These are phyloP conservation scores for Xanthoceras sorbifolium DNA, from an alignment of 345 rosid species.

Conservation along the genomic window DNA sequence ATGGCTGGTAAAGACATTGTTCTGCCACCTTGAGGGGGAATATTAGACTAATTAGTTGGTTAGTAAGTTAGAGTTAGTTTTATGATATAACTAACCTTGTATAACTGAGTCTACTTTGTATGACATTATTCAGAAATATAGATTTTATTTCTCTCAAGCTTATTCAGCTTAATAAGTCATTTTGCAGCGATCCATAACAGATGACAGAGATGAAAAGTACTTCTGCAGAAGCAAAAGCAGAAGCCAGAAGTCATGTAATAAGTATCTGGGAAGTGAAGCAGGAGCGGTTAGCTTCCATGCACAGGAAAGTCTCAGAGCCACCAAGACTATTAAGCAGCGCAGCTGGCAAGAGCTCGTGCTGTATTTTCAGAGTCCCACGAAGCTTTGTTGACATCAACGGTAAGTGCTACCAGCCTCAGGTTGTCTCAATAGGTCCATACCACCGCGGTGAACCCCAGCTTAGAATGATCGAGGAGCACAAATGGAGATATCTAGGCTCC, in stretches of 20 bases:
- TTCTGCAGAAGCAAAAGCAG: constrained; percentile 13
- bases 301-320: constrained; percentile 39
- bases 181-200: too few relatives aligned
- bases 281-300: constrained; percentile 38
- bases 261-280: constrained; percentile 31
- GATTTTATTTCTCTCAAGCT: too few relatives aligned
- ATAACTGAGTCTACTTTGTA: too few relatives aligned
- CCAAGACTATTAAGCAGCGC: constrained; percentile 41
- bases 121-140: too few relatives aligned
- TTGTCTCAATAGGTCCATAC: constrained; percentile 77
- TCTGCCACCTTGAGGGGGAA: too few relatives aligned
- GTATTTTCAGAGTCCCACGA: constrained; percentile 49
- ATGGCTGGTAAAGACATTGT: too few relatives aligned
- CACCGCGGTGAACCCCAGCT: constrained; percentile 51
- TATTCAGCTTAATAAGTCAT: too few relatives aligned
- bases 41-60: too few relatives aligned
- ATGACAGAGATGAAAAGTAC: constrained; percentile 11
- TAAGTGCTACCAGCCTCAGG: constrained; percentile 58
- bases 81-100: too few relatives aligned
- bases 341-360: constrained; percentile 47
- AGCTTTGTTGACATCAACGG: constrained; percentile 56
- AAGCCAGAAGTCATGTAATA: constrained; percentile 13
- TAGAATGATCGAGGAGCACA: constrained; percentile 77
- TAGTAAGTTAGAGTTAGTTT: too few relatives aligned
- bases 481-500: constrained; percentile 65